Evolutionary conservation across 2,329 filamentous ascomycete species (phyloP).

Genomic region (Sporothrix brunneoviolacea): DNA sequence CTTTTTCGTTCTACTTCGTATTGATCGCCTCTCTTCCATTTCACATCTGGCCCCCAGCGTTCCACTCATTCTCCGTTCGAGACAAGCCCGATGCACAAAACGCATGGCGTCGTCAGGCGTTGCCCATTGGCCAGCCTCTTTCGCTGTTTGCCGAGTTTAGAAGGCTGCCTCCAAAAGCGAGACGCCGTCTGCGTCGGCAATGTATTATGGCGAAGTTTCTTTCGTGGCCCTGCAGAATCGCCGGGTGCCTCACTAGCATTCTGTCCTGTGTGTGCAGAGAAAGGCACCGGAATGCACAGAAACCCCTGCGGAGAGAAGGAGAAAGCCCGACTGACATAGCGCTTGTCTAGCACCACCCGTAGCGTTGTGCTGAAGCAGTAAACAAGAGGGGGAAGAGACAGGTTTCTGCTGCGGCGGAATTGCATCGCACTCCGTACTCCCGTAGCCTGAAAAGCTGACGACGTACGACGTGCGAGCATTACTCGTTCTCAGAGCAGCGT

Average conservation of each 20-base stretch:
- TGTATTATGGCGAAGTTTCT: too few relatives aligned
- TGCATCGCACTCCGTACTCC: too few relatives aligned
- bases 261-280: too few relatives aligned
- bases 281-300: too few relatives aligned
- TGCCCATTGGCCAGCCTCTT: slow-evolving; percentile 11
- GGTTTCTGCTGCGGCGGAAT: too few relatives aligned
- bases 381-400: background rate
- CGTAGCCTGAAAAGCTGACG: too few relatives aligned
- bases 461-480: too few relatives aligned
- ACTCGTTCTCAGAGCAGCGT: too few relatives aligned
- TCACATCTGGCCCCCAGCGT: background rate
- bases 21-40: background rate
- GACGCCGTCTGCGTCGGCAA: too few relatives aligned
- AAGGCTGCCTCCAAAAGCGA: too few relatives aligned
- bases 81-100: slow-evolving; percentile 11
- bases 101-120: slow-evolving; percentile 1
- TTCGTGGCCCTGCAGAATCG: too few relatives aligned
- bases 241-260: too few relatives aligned
- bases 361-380: slow-evolving; percentile 1
- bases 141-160: background rate
- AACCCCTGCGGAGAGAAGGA: slow-evolving; percentile 1
- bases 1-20: background rate
- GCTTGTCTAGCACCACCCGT: background rate
- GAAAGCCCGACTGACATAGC: slow-evolving; percentile 1
- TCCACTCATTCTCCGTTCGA: background rate